Evolutionary conservation across 345 rosid genomes (phyloP).

Genomic region (Arabidopsis arenosa): DNA sequence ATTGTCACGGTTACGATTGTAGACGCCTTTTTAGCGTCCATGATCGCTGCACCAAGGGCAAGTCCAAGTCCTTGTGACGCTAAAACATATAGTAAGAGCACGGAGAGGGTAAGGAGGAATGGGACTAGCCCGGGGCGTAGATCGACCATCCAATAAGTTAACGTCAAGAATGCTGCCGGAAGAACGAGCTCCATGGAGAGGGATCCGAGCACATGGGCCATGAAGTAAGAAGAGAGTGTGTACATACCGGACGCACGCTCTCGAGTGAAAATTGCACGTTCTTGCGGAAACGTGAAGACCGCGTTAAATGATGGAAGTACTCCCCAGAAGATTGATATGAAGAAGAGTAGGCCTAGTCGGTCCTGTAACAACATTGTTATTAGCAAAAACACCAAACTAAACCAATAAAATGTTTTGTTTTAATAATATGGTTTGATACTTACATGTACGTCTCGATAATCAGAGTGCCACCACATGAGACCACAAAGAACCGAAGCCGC

Average conservation of each 20-base stretch:
- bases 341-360: conserved; percentile 86
- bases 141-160: conserved; percentile 87
- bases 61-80: conserved; percentile 92
- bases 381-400: not conserved
- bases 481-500: conserved; percentile 71
- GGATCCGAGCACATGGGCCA: conserved; percentile 83
- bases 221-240: conserved; percentile 86
- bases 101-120: conserved; percentile 61
- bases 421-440: conserved; percentile 9
- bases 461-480: conserved; percentile 96
- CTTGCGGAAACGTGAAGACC: conserved; percentile 91
- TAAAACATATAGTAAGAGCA: conserved; percentile 74
- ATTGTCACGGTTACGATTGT: conserved; percentile 81
- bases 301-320: conserved; percentile 89
- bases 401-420: not conserved
- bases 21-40: conserved; percentile 94
- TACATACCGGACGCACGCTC: conserved; percentile 94
- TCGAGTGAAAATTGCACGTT: conserved; percentile 69
- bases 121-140: conserved; percentile 60
- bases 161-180: conserved; percentile 65
- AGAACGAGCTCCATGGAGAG: conserved; percentile 93
- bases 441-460: conserved; percentile 55
- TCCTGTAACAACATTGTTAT: conserved; percentile 51
- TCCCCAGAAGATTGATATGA: conserved; percentile 90
- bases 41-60: conserved; percentile 79